A percentile compares a stretch with the other conserved stretches of the same genome.
phyloP scores from a whole-genome alignment of 1,284 basidiomycete genomes.

The Sporisorium scitamineum region DNA sequence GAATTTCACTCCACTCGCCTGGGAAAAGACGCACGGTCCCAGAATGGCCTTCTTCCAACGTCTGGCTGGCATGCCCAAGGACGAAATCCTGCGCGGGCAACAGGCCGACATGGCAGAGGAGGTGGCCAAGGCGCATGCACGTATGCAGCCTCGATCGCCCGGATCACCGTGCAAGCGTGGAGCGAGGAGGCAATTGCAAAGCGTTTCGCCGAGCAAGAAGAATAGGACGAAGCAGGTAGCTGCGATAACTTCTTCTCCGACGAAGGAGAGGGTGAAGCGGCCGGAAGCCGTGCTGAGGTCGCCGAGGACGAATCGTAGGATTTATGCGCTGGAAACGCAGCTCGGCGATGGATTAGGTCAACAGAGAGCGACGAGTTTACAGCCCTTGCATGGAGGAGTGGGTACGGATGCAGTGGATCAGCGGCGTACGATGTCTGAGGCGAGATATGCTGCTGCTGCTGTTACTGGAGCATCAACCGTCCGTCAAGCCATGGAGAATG shows the following conservation, averaged over 20 bases:
- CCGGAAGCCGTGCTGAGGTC: conserved; percentile 21
- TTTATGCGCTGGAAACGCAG: conserved; percentile 51
- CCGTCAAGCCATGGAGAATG: not conserved
- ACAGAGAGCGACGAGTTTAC: conserved; percentile 13
- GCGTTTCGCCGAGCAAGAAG: conserved; percentile 1
- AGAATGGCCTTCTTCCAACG: conserved; percentile 33
- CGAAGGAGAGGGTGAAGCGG: not conserved
- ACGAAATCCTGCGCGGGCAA: conserved; percentile 12
- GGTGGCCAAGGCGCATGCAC: conserved; percentile 26
- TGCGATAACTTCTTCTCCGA: conserved; percentile 1
- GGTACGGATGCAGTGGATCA: not conserved
- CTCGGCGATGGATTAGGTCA: not conserved
- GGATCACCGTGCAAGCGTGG: not conserved
- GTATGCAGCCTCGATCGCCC: conserved; percentile 17
- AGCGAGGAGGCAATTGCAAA: not conserved
- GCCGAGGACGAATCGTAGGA: conserved; percentile 37
- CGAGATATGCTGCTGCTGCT: not conserved
- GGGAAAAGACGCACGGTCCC: conserved; percentile 13
- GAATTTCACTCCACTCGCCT: conserved; percentile 34
- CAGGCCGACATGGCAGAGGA: conserved; percentile 17
- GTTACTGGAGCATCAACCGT: not conserved
- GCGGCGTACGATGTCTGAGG: conserved; percentile 16
- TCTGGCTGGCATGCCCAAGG: conserved; percentile 25
- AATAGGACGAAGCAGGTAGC: conserved; percentile 4
- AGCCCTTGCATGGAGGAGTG: conserved; percentile 2